Evolutionary conservation across 73 alveolate species (phyloP).

Genomic region (Urostyla sp.): DNA sequence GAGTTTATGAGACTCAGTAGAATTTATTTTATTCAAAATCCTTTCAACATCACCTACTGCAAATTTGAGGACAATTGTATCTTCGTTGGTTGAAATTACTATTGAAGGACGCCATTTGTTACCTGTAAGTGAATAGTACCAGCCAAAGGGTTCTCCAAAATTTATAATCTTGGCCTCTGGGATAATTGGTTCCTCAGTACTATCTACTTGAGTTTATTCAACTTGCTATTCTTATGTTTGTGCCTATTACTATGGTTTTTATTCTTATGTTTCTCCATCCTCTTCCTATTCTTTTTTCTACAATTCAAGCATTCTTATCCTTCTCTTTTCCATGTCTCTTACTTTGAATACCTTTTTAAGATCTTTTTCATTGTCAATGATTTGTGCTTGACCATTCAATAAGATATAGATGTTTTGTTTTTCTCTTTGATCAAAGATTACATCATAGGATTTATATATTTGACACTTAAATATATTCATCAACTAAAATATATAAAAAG

Average conservation of each 20-base stretch:
- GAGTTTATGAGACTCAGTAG: constrained; percentile 38
- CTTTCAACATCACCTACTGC: constrained; percentile 4
- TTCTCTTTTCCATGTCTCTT: too few species aligned
- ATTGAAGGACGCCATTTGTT: constrained; percentile 54
- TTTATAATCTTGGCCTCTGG: constrained; percentile 9
- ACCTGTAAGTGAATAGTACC: constrained; percentile 13
- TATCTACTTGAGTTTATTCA: too few species aligned
- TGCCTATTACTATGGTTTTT: not conserved
- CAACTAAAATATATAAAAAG: constrained; percentile 5
- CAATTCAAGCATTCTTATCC: too few species aligned
- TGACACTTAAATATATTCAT: constrained; percentile 17
- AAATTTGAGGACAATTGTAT: constrained; percentile 17
- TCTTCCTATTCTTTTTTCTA: too few species aligned
- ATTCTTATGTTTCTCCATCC: too few species aligned
- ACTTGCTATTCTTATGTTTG: not conserved
- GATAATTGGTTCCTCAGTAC: too few species aligned
- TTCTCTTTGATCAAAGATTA: constrained; percentile 36
- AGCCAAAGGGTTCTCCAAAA: constrained; percentile 36
- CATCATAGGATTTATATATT: constrained; percentile 17
- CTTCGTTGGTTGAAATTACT: constrained; percentile 33
- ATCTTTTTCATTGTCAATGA: constrained; percentile 15
- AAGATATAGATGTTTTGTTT: not conserved
- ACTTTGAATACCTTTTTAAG: constrained; percentile 1
- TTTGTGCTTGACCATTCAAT: constrained; percentile 33
- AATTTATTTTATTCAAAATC: constrained; percentile 39